Conservation (phyloP, 805 yeast genomes). For the Metschnikowia anglica region DNA sequence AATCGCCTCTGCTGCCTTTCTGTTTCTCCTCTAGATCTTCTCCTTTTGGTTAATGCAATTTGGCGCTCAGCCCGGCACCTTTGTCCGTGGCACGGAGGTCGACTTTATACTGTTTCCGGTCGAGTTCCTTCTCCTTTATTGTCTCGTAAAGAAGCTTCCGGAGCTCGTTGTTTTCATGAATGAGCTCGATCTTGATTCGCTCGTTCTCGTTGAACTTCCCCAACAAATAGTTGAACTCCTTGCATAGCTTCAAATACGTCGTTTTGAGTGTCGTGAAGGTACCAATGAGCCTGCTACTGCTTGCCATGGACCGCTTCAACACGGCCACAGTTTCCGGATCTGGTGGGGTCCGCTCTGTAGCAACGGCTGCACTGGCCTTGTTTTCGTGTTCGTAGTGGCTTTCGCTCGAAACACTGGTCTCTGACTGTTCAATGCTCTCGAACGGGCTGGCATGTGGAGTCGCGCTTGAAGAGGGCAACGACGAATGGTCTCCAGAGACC, state of each 20-base stretch:
- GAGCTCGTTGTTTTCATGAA: constrained; percentile 38
- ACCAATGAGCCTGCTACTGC: constrained; percentile 28
- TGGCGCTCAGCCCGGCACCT: background rate
- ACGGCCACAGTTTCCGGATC: constrained; percentile 20
- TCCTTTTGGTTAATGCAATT: background rate
- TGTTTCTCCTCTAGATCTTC: background rate
- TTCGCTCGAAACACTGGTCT: constrained; percentile 16
- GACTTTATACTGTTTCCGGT: constrained; percentile 18
- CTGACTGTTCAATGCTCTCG: constrained; percentile 14
- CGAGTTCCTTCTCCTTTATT: constrained; percentile 28
- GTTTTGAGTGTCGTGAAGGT: constrained; percentile 35
- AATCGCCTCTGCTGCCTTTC: no score
- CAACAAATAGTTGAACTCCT: constrained; percentile 37
- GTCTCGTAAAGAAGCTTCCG: constrained; percentile 30
- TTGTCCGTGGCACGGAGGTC: constrained; percentile 9
- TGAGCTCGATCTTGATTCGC: constrained; percentile 32
- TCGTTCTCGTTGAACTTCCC: constrained; percentile 39
- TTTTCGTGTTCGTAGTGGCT: constrained; percentile 3
- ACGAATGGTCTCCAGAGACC: background rate
- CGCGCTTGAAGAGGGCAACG: constrained; percentile 14
- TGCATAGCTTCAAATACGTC: constrained; percentile 39
- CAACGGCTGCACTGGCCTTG: background rate
- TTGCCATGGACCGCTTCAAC: constrained; percentile 26
- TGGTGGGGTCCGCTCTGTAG: background rate
- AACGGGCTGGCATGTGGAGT: constrained; percentile 16